Percentiles rank a stretch among this genome's conserved stretches.
Evolutionary conservation across 345 rosid species (phyloP).

Genomic region (Bruguiera parviflora): DNA sequence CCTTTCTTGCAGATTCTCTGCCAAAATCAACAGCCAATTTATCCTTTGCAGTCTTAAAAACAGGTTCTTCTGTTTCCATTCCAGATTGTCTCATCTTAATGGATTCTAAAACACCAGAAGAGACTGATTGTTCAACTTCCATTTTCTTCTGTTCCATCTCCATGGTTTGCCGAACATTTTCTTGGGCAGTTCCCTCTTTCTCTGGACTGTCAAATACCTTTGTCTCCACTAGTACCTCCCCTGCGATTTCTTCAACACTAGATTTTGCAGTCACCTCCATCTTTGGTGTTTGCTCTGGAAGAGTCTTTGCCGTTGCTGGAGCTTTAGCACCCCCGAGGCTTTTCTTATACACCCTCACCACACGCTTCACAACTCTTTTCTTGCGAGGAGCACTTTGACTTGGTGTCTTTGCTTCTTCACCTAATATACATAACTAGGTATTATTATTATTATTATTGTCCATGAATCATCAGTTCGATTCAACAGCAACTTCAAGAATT

Average conservation of each 20-base stretch:
- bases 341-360: slow-evolving; percentile 33
- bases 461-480: background rate
- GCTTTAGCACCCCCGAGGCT: slow-evolving; percentile 20
- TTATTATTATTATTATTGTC: background rate
- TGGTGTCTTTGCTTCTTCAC: slow-evolving; percentile 24
- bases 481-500: background rate
- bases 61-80: slow-evolving; percentile 12
- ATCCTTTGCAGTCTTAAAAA: background rate
- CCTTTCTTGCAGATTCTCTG: slow-evolving; percentile 14
- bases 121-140: slow-evolving; percentile 16
- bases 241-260: slow-evolving; percentile 17
- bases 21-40: slow-evolving; percentile 8
- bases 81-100: slow-evolving; percentile 2
- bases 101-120: slow-evolving; percentile 14
- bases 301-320: slow-evolving; percentile 25
- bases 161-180: slow-evolving; percentile 15
- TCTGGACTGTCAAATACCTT: background rate
- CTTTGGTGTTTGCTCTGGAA: slow-evolving; percentile 14
- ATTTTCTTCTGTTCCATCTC: slow-evolving; percentile 8
- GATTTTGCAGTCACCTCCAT: slow-evolving; percentile 15
- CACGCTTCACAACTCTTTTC: slow-evolving; percentile 24
- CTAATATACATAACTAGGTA: background rate
- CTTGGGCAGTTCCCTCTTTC: slow-evolving; percentile 15
- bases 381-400: slow-evolving; percentile 20
- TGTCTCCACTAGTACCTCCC: background rate